phyloP scores from a whole-genome alignment of 2,329 filamentous ascomycete genomes.

The Paracorniculantispora psalliotae region DNA sequence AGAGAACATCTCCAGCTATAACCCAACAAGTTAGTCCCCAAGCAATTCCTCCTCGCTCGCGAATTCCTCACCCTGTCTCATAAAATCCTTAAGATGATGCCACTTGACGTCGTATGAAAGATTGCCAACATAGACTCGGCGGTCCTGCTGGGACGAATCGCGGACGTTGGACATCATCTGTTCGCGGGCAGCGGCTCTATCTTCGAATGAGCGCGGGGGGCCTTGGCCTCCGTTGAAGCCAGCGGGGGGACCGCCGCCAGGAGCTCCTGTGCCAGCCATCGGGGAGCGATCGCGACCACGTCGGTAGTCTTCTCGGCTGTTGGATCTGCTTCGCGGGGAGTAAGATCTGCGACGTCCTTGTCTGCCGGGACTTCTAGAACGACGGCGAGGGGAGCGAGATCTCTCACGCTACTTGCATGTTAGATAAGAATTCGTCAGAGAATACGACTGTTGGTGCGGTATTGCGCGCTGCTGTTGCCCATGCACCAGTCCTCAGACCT shows the following conservation, averaged over 20 bases:
- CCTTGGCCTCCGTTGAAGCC: constrained; percentile 55
- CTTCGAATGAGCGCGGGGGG: constrained; percentile 75
- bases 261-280: constrained; percentile 70
- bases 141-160: constrained; percentile 96
- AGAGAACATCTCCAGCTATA: constrained; percentile 96
- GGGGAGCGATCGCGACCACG: constrained; percentile 73
- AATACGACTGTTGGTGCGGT: constrained; percentile 26
- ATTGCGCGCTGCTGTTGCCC: constrained; percentile 14
- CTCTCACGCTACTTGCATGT: constrained; percentile 68
- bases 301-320: constrained; percentile 71
- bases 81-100: constrained; percentile 99
- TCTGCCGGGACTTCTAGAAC: constrained; percentile 77
- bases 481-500: background rate
- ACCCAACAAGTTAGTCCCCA: constrained; percentile 35
- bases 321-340: constrained; percentile 71
- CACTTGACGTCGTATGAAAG: constrained; percentile 99
- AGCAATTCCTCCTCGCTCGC: constrained; percentile 21
- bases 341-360: constrained; percentile 68
- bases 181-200: constrained; percentile 77
- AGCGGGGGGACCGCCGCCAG: constrained; percentile 64
- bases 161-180: constrained; percentile 94
- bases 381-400: constrained; percentile 71
- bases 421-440: constrained; percentile 15
- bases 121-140: constrained; percentile 98
- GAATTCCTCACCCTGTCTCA: constrained; percentile 84